phyloP scores from a whole-genome alignment of 768 basidiomycete genomes.

The Phanerochaete carnosa region DNA sequence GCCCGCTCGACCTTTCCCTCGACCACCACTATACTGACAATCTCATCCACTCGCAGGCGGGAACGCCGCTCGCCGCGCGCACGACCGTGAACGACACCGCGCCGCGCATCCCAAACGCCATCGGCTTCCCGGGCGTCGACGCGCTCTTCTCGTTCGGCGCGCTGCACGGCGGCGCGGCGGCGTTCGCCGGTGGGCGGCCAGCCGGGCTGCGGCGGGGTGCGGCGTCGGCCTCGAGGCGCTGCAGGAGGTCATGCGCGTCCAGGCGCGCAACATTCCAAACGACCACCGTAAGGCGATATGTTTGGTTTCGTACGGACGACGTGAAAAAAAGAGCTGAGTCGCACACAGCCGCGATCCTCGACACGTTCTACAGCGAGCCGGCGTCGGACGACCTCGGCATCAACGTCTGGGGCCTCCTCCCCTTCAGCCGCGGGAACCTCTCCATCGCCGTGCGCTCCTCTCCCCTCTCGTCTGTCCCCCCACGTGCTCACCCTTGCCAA shows the following conservation, averaged over 20 bases:
- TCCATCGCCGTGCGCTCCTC: slow-evolving; percentile 36
- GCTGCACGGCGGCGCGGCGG: slow-evolving; percentile 2
- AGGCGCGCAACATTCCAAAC: slow-evolving; percentile 46
- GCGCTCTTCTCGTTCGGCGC: slow-evolving; percentile 40
- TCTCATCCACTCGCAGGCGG: neutral
- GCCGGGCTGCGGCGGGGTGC: neutral
- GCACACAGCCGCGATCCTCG: neutral
- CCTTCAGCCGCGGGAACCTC: slow-evolving; percentile 52
- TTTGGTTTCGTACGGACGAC: neutral
- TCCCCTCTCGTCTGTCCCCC: neutral
- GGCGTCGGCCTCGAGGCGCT: slow-evolving; percentile 27
- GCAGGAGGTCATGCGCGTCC: slow-evolving; percentile 38
- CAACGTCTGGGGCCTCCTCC: slow-evolving; percentile 51
- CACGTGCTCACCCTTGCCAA: neutral
- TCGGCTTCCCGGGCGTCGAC: slow-evolving; percentile 50
- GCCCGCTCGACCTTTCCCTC: no score
- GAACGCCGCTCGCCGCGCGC: neutral
- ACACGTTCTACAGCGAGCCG: neutral
- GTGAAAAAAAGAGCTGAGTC: slow-evolving; percentile 23
- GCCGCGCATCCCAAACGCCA: slow-evolving; percentile 32
- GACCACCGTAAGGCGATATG: slow-evolving; percentile 32
- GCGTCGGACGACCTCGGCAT: slow-evolving; percentile 36
- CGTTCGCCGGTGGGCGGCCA: neutral
- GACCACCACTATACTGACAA: no score
- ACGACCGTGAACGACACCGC: neutral